Percentiles rank a stretch among this genome's conserved stretches.
phyloP scores from a whole-genome alignment of 2,329 filamentous ascomycete genomes.

The Verticillium nonalfalfae region DNA sequence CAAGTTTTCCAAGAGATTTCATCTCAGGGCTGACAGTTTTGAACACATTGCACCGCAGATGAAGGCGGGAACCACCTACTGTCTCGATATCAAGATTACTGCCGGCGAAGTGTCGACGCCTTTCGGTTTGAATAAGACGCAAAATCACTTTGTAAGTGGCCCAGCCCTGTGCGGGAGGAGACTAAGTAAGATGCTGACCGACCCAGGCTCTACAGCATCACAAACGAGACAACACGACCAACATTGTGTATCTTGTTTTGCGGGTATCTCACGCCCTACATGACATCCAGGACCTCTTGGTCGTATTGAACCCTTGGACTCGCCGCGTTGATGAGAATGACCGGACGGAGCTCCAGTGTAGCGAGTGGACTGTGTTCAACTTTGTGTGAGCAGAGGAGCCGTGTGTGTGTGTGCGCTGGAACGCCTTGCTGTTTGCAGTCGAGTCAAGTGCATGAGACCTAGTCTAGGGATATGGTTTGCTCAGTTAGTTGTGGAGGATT shows the following conservation, averaged over 20 bases:
- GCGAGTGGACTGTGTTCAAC: not conserved
- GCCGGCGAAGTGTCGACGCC: not conserved
- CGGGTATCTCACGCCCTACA: not conserved
- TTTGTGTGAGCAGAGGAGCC: not conserved
- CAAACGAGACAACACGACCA: not conserved
- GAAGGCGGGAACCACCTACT: not conserved
- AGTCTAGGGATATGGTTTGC: no score
- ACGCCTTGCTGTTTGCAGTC: no score
- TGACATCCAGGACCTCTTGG: not conserved
- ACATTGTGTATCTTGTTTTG: not conserved
- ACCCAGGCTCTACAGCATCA: not conserved
- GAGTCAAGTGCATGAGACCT: no score
- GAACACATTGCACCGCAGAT: not conserved
- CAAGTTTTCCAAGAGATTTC: not conserved
- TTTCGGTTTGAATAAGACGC: not conserved
- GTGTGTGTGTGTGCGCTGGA: not conserved
- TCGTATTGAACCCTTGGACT: not conserved
- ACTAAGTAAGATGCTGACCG: not conserved
- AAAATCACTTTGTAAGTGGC: not conserved
- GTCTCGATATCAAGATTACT: not conserved
- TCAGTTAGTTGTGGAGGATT: no score
- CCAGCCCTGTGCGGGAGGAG: not conserved
- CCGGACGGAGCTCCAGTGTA: not conserved
- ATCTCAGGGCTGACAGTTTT: not conserved
- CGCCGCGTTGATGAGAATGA: not conserved